A percentile compares a stretch with the other conserved stretches of the same genome.
These are phyloP conservation scores for Leishmania turanica DNA, from an alignment of 208 protist species.

Conservation along the genomic window DNA sequence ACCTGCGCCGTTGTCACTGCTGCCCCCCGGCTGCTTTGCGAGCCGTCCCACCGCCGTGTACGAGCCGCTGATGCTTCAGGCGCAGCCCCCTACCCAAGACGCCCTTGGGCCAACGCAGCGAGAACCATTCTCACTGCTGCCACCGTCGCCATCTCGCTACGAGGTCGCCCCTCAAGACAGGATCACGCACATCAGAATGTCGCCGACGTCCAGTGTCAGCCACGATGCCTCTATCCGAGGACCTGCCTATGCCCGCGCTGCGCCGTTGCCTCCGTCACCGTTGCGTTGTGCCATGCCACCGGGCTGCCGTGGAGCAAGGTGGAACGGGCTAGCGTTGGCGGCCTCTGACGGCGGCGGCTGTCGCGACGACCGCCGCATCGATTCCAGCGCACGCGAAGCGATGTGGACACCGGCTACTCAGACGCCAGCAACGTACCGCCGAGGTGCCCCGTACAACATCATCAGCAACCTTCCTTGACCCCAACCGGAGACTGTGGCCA, in stretches of 20 bases:
- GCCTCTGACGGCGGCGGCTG: background rate
- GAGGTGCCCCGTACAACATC: constrained; percentile 26
- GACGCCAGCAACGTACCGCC: background rate
- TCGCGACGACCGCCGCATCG: background rate
- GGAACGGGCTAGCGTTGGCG: background rate
- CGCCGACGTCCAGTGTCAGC: background rate
- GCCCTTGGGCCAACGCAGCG: background rate
- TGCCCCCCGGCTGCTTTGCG: constrained; percentile 18
- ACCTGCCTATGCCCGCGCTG: background rate
- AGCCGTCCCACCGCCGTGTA: constrained; percentile 20
- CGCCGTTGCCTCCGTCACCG: background rate
- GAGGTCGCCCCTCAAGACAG: background rate
- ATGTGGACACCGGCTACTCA: background rate
- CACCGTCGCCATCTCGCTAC: background rate
- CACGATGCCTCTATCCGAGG: background rate
- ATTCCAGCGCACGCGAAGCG: background rate
- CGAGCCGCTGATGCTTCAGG: background rate
- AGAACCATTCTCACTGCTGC: background rate
- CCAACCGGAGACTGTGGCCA: background rate
- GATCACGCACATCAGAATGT: constrained; percentile 6
- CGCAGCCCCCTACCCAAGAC: background rate
- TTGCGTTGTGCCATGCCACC: background rate
- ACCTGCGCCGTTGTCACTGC: background rate
- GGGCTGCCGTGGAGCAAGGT: background rate
- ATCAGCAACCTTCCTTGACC: constrained; percentile 28